Base-by-base conservation (phyloP, 768 basidiomycete species). In the Podaxis rugospora region DNA sequence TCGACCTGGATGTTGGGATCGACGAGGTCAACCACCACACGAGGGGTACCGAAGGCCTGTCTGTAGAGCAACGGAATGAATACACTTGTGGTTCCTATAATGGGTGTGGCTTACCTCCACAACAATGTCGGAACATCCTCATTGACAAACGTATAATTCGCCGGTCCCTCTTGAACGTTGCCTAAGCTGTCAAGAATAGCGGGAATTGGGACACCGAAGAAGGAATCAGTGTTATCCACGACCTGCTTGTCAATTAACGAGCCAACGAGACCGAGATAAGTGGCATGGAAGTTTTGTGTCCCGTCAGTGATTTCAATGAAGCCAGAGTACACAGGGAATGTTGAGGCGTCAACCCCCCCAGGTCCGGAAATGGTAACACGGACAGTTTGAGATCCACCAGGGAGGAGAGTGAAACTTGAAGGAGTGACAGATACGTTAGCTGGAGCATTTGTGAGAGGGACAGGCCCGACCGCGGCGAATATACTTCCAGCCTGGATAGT, bases 321-420 rank as follows among this genome's bases (percentile, higher is more conserved):
- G 2, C 85, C 85, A 28, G 82, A 83, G 70, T 80, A 85, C 55
- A 85, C 74, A 13, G 86, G 85, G 68, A 83, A 78, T 4, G 76
- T 72, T 28, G 74, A 68, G 21, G 78, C 72, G 55, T 81, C 69
- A 10, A 75, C 70, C 0, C 79, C 69, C 0, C 63, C 61, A 0
- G 86, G 86, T 0, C 78, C 75, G 0, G 67, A 72, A 71, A 88
- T 79, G 18, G 67, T 68, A 7, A 77, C 76, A 5, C 70, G 64
- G 59, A 87, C 72, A 14, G 66, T 66, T 16, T 73, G 71, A 4
- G 75, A 69, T 52, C 70, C 65, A 1, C 78, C 76, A 0, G 82
- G 77, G 18, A 32, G 61, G 28, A 88, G 70, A n/a, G 75, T 78
- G 66, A 88, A 72, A 4, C 71, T 69, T 9, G 68, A 72, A 4